A percentile compares a stretch with the other conserved stretches of the same genome.
Conservation (phyloP, 2,329 filamentous ascomycete genomes). For the Trichoderma sp. region DNA sequence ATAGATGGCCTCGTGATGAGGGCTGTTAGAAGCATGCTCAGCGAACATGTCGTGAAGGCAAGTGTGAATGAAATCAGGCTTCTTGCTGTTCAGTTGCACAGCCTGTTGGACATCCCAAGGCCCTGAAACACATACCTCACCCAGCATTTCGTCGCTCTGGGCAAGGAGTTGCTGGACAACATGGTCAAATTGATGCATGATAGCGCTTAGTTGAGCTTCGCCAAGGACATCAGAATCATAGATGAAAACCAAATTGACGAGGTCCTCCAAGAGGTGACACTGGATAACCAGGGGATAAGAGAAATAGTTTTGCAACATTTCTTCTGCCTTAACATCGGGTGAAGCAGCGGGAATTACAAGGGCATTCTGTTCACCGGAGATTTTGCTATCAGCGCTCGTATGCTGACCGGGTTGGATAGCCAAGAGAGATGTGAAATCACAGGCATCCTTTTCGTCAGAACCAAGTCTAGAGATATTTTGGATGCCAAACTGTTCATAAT, state of each 20-base stretch:
- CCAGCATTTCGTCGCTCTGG: not conserved
- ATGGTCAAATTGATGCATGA: slow-evolving; percentile 16
- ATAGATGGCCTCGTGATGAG: slow-evolving; percentile 16
- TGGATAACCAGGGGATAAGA: slow-evolving; percentile 16
- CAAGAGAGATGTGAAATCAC: slow-evolving; percentile 20
- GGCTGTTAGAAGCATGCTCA: not conserved
- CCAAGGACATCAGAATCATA: slow-evolving; percentile 8
- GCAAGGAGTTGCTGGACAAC: slow-evolving; percentile 10
- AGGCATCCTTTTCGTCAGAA: slow-evolving; percentile 20
- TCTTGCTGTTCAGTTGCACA: not conserved
- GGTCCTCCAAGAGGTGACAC: not conserved
- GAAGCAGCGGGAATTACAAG: not conserved
- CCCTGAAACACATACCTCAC: not conserved
- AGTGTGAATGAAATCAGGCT: not conserved
- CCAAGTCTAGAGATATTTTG: slow-evolving; percentile 28
- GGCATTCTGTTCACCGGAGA: not conserved
- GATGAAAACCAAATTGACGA: slow-evolving; percentile 5
- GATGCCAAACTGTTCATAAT: slow-evolving; percentile 30
- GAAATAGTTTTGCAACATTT: slow-evolving; percentile 15
- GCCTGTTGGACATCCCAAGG: slow-evolving; percentile 15
- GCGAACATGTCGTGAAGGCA: slow-evolving; percentile 10
- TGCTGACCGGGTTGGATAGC: slow-evolving; percentile 21
- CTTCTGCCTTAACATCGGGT: not conserved
- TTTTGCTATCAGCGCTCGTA: not conserved
- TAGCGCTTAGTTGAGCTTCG: not conserved